Base-by-base conservation (phyloP, 2,329 filamentous ascomycete species). In the Elsinoe arachidis region DNA sequence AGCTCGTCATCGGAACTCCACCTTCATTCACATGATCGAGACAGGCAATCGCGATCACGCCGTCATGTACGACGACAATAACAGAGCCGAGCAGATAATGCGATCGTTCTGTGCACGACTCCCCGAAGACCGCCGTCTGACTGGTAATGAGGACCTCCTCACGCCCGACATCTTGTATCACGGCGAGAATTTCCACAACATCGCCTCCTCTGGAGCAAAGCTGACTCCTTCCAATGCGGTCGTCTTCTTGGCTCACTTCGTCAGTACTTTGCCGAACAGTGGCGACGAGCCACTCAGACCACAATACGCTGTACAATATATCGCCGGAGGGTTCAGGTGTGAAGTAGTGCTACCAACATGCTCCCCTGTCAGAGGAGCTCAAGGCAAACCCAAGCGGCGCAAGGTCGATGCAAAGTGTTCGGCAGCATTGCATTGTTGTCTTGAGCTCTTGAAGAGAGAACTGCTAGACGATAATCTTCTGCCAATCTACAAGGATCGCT, bases 1-100 rank as follows among this genome's bases (percentile, higher is more conserved):
- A 56, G 93, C 93, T 11, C 81, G 93, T 38, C 87, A 90, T 65
- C 70, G 74, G 0, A 80, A 86, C 56, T 97, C 93, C 0, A 84
- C 81, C 61, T 96, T 92, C 69, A 80, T 91, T 34, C 88, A 88
- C 65, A 91, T 99, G 87, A 69, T 89, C 2, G 91, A 97, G 67
- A 67, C 71, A 1, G 80, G 79, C 6, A 96, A 96, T 64, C 62
- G 69, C 11, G 73, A 74, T 0, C 87, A 95, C 52, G 63, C 69
- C 1, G 71, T 77, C 37, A 74, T 76, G n/a, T 67, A 88, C 1
- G 69, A 76, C 9, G 80, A 88, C 62, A 82, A 84, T 35, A 77
- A 79, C 15, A 71, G 79, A 19, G 80, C 85, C 39, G 76, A 83
- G 66, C 68, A 72, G 35, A 71, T 80, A 1, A 82, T 99, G 73